Conservation (phyloP, 2,329 filamentous ascomycete genomes). For the Anthostomella pinea region DNA sequence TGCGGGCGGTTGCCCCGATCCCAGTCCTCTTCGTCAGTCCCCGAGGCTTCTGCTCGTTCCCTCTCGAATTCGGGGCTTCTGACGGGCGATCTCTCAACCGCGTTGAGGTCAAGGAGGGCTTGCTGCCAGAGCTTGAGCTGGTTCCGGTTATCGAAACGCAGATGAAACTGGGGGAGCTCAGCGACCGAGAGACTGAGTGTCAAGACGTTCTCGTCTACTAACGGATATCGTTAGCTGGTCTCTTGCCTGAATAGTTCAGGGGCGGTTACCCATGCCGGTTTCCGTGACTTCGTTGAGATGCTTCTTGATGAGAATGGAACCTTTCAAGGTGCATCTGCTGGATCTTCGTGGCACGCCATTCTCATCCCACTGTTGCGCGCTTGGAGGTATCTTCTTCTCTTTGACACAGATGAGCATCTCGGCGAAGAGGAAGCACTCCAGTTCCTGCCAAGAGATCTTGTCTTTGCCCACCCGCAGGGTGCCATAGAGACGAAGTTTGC, state of each 20-base stretch:
- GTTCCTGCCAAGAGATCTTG: constrained; percentile 92
- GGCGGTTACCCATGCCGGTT: constrained; percentile 48
- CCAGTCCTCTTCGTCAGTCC: constrained; percentile 86
- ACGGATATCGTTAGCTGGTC: constrained; percentile 26
- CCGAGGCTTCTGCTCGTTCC: constrained; percentile 73
- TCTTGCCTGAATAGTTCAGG: constrained; percentile 20
- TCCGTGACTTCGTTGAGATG: constrained; percentile 88
- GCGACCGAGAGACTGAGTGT: constrained; percentile 87
- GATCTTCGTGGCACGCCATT: constrained; percentile 57
- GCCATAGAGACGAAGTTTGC: constrained; percentile 85
- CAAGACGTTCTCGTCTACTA: constrained; percentile 74
- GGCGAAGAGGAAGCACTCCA: constrained; percentile 94
- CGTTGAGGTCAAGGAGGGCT: constrained; percentile 79
- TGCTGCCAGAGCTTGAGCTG: constrained; percentile 91
- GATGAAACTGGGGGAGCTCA: constrained; percentile 90
- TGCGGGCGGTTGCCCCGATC: constrained; percentile 60
- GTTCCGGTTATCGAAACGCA: constrained; percentile 79
- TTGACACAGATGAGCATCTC: constrained; percentile 99
- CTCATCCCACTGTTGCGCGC: constrained; percentile 65
- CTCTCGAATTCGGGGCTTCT: constrained; percentile 77
- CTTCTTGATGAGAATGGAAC: constrained; percentile 97
- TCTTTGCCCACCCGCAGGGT: constrained; percentile 94
- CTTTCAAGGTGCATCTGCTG: constrained; percentile 85
- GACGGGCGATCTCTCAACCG: constrained; percentile 60
- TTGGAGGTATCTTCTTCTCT: constrained; percentile 73